These are phyloP conservation scores for Picea glauca DNA, from an alignment of 75 land plant species.

Conservation along the genomic window DNA sequence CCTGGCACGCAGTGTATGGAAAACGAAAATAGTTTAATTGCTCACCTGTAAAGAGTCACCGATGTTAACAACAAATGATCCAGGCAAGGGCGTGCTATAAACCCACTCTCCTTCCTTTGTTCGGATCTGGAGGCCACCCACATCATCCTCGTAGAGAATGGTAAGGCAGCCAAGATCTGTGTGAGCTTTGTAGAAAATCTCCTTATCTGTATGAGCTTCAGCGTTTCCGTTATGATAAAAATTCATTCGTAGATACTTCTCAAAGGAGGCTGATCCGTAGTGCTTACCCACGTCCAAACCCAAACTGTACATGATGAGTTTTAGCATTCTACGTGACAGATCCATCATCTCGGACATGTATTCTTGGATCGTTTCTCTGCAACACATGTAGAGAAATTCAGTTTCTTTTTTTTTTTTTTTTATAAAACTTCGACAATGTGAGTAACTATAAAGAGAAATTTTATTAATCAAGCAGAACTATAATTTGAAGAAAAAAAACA, in stretches of 20 bases:
- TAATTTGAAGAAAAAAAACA: no score
- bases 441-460: no score
- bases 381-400: background rate
- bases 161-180: conserved; percentile 5
- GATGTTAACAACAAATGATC: no score
- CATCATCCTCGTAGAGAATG: conserved; percentile 29
- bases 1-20: no score
- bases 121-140: conserved; percentile 51
- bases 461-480: no score
- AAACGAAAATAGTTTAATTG: no score
- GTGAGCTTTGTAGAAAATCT: conserved; percentile 17
- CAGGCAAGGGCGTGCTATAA: background rate
- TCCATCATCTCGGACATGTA: conserved; percentile 36
- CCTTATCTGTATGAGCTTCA: conserved; percentile 53
- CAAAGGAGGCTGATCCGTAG: conserved; percentile 27
- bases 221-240: conserved; percentile 11
- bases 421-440: no score
- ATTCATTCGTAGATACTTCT: conserved; percentile 37
- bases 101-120: conserved; percentile 4
- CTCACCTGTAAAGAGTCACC: no score
- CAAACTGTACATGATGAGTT: conserved; percentile 21
- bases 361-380: conserved; percentile 29
- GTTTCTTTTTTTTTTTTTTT: no score
- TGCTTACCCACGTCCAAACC: conserved; percentile 27
- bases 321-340: conserved; percentile 26